Evolutionary conservation across 2,329 filamentous ascomycete genomes (phyloP).

Genomic region (Aspergillus fumigatus): DNA sequence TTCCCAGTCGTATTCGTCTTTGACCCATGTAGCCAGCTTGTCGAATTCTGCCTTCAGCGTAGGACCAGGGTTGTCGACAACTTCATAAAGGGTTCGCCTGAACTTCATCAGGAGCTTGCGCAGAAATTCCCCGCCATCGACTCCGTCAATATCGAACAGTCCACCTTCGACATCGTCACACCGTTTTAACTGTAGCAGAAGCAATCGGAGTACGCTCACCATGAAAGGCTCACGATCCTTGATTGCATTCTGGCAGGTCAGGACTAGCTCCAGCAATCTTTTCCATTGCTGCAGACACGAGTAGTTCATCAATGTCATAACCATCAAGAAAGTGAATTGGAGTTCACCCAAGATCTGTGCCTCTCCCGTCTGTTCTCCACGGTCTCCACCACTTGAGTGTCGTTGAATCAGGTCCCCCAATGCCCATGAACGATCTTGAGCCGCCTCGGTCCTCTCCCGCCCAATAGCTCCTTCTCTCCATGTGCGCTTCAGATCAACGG

Average conservation of each 20-base stretch:
- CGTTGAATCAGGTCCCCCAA: conserved; percentile 49
- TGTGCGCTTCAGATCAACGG: conserved; percentile 57
- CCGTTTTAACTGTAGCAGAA: conserved; percentile 52
- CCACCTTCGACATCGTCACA: conserved; percentile 58
- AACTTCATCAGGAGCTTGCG: conserved; percentile 51
- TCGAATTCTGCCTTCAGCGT: conserved; percentile 50
- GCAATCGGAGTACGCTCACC: conserved; percentile 44
- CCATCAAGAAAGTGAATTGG: conserved; percentile 60
- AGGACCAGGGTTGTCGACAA: conserved; percentile 32
- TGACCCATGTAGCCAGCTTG: conserved; percentile 52
- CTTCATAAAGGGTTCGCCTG: conserved; percentile 47
- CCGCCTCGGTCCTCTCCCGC: conserved; percentile 57
- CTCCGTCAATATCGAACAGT: conserved; percentile 53
- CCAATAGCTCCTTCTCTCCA: conserved; percentile 60
- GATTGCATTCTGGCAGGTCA: conserved; percentile 54
- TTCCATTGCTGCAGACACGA: conserved; percentile 65
- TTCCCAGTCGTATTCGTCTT: conserved; percentile 55
- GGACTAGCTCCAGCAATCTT: conserved; percentile 51
- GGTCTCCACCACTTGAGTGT: conserved; percentile 29
- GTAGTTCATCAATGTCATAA: conserved; percentile 61
- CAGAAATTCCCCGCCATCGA: conserved; percentile 51
- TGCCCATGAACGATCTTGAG: conserved; percentile 60
- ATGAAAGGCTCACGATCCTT: conserved; percentile 48
- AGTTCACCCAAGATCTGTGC: conserved; percentile 52
- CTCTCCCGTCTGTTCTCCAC: conserved; percentile 25